Conservation (phyloP, 306 rosid genomes). For the Biancaea sappan region DNA sequence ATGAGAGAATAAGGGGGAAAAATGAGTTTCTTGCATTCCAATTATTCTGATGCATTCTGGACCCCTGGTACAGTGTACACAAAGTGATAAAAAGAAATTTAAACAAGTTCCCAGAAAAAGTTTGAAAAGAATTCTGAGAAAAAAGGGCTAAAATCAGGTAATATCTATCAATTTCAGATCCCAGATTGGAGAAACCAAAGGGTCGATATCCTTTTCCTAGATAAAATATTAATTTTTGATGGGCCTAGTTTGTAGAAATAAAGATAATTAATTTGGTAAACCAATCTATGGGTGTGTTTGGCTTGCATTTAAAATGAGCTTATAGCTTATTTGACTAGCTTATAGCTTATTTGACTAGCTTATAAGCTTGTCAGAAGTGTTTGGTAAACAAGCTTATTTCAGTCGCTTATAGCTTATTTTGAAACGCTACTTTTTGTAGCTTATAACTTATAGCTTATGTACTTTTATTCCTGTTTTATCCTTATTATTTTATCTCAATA, state of each 20-base stretch:
- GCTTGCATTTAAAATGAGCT: too few species aligned
- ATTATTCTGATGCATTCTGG: neutral
- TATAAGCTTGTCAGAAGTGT: too few species aligned
- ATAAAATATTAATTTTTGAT: neutral
- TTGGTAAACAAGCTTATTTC: too few species aligned
- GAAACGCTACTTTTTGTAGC: too few species aligned
- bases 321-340: too few species aligned
- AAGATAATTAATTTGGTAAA: slow-evolving; percentile 8
- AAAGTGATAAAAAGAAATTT: slow-evolving; percentile 12
- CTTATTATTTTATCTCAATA: too few species aligned
- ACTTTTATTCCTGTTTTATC: too few species aligned
- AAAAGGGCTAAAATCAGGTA: slow-evolving; percentile 2
- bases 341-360: too few species aligned
- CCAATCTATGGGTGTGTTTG: too few species aligned
- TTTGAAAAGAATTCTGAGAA: neutral
- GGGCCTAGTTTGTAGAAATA: slow-evolving; percentile 19
- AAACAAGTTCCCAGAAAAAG: slow-evolving; percentile 5
- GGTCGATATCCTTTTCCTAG: neutral
- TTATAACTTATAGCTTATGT: too few species aligned
- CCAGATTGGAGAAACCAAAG: neutral
- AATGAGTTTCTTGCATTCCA: slow-evolving; percentile 16
- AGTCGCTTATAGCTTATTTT: too few species aligned
- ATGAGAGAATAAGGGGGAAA: slow-evolving; percentile 2
- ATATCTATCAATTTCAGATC: slow-evolving; percentile 11
- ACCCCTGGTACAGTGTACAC: neutral